Evolutionary conservation across 1,284 basidiomycete species (phyloP).

Genomic region (Rhodotorula glutinis): DNA sequence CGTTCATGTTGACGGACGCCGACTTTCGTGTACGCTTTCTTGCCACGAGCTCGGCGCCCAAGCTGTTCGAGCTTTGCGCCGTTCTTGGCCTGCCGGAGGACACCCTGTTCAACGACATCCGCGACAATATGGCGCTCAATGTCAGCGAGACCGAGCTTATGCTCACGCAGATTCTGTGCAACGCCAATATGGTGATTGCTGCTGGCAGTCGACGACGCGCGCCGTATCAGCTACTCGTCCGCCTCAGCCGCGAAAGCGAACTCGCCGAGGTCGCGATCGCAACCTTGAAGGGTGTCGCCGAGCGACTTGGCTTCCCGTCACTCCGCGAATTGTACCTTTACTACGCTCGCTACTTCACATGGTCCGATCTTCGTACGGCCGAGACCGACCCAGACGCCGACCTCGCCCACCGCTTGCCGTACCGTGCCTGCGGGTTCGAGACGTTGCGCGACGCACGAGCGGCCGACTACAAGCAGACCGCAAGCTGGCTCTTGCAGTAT

Average conservation of each 20-base stretch:
- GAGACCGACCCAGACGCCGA: conserved; percentile 57
- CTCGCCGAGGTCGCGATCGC: conserved; percentile 52
- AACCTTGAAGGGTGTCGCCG: conserved; percentile 61
- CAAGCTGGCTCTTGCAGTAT: conserved; percentile 25
- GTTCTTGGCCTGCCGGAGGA: conserved; percentile 20
- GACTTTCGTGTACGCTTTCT: conserved; percentile 86
- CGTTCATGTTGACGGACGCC: conserved; percentile 59
- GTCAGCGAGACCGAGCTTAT: conserved; percentile 62
- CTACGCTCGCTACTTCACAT: conserved; percentile 68
- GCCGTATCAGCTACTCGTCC: conserved; percentile 81
- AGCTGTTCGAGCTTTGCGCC: conserved; percentile 51
- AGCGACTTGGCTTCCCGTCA: conserved; percentile 64
- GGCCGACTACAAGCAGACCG: conserved; percentile 29
- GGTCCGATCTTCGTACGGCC: conserved; percentile 40
- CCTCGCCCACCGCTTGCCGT: conserved; percentile 56
- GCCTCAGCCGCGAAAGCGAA: conserved; percentile 51
- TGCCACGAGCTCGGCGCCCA: conserved; percentile 62
- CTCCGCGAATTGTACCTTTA: conserved; percentile 69
- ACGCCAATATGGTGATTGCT: conserved; percentile 75
- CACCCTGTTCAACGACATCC: conserved; percentile 36
- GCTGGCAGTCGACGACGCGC: conserved; percentile 77
- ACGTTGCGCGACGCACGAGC: conserved; percentile 51
- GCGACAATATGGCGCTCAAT: conserved; percentile 49
- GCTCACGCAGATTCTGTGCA: conserved; percentile 62
- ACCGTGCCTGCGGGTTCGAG: conserved; percentile 66